Conservation (phyloP, 768 basidiomycete genomes). For the Serendipita sp. region DNA sequence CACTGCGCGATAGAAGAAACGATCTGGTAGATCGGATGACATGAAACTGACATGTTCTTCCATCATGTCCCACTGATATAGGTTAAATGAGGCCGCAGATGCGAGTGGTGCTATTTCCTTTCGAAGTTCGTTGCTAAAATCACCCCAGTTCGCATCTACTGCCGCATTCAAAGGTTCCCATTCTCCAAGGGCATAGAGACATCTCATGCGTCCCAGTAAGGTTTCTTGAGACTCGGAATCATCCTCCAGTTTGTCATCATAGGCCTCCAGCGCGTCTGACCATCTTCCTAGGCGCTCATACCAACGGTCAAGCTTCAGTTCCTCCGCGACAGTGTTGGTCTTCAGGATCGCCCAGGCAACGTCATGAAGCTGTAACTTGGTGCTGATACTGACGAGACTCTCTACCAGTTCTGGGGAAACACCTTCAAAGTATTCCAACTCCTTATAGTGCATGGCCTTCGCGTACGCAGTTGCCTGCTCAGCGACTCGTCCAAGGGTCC, state of each 20-base stretch:
- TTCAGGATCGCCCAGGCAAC: slow-evolving; percentile 66
- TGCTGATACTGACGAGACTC: slow-evolving; percentile 90
- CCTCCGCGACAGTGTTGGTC: slow-evolving; percentile 77
- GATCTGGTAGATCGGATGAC: slow-evolving; percentile 83
- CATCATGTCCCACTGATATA: slow-evolving; percentile 97
- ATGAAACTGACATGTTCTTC: slow-evolving; percentile 90
- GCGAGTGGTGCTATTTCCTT: slow-evolving; percentile 92
- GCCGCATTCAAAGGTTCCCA: slow-evolving; percentile 83
- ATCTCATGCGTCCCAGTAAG: slow-evolving; percentile 84
- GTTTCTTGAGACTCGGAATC: slow-evolving; percentile 65
- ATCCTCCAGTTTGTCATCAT: slow-evolving; percentile 60
- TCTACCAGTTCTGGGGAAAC: slow-evolving; percentile 84
- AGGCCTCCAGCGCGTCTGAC: slow-evolving; percentile 81
- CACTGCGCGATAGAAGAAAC: slow-evolving; percentile 92
- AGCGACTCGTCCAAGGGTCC: slow-evolving; percentile 86
- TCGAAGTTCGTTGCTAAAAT: slow-evolving; percentile 65
- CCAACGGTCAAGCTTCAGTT: slow-evolving; percentile 93
- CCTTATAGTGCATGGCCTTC: slow-evolving; percentile 96
- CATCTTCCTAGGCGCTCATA: slow-evolving; percentile 91
- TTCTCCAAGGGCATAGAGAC: slow-evolving; percentile 91
- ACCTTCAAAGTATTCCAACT: slow-evolving; percentile 89
- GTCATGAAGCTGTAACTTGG: slow-evolving; percentile 89
- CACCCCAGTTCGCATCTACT: slow-evolving; percentile 78
- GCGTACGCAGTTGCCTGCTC: slow-evolving; percentile 89
- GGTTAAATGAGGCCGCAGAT: slow-evolving; percentile 91